A percentile compares a stretch with the other conserved stretches of the same genome.
phyloP scores from a whole-genome alignment of 139 green algal genomes.

The Nannochloris sp. region DNA sequence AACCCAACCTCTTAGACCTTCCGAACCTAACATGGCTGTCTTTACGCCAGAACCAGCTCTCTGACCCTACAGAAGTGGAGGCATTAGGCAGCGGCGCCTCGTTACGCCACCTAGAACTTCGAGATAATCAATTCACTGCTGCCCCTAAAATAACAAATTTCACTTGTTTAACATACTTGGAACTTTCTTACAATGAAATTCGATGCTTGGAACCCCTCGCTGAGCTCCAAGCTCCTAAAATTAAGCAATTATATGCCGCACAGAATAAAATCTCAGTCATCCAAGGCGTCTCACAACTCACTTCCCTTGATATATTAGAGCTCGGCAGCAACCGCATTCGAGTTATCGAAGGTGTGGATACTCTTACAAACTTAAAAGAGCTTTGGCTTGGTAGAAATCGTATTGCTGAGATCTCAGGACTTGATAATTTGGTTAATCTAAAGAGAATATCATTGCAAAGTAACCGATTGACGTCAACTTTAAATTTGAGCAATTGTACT shows the following conservation, averaged over 20 bases:
- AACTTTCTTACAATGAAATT: conserved; percentile 87
- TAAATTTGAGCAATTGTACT: conserved; percentile 58
- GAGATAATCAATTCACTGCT: conserved; percentile 74
- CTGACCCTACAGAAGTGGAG: conserved; percentile 18
- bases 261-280: conserved; percentile 76
- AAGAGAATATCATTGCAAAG: conserved; percentile 48
- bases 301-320: conserved; percentile 68
- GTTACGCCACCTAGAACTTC: conserved; percentile 66
- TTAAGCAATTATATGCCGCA: conserved; percentile 79
- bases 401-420: conserved; percentile 50
- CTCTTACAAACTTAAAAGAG: conserved; percentile 54
- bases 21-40: conserved; percentile 59
- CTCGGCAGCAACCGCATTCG: conserved; percentile 87
- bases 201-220: conserved; percentile 48
- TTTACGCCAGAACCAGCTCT: conserved; percentile 81
- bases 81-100: conserved; percentile 16
- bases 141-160: conserved; percentile 55
- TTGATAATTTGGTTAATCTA: conserved; percentile 38
- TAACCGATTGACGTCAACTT: conserved; percentile 74
- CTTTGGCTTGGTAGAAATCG: conserved; percentile 93
- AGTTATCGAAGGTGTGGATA: conserved; percentile 50
- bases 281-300: conserved; percentile 36
- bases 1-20: conserved; percentile 59
- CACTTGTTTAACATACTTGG: conserved; percentile 46
- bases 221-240: conserved; percentile 15